A percentile compares a stretch with the other conserved stretches of the same genome.
These are phyloP conservation scores for Lepidium sativum DNA, from an alignment of 345 rosid species.

Conservation along the genomic window DNA sequence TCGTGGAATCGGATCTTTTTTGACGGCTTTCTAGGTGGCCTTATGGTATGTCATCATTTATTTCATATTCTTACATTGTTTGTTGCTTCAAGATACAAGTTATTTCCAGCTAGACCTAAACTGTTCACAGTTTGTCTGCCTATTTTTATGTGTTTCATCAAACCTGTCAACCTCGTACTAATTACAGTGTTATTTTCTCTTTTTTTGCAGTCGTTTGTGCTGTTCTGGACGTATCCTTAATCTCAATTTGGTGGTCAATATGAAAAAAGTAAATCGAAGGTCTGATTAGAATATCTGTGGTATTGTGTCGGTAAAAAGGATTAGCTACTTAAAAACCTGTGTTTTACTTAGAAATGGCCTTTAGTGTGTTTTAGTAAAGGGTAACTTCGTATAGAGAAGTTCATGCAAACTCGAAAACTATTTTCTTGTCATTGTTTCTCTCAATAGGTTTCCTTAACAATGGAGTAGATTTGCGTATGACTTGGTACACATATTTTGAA, in stretches of 20 bases:
- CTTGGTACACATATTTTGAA: slow-evolving; percentile 90
- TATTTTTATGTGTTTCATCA: background rate
- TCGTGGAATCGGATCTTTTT: slow-evolving; percentile 64
- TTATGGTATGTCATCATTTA: slow-evolving; percentile 45
- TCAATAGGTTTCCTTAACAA: slow-evolving; percentile 39
- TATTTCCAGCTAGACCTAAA: no score
- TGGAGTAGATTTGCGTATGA: slow-evolving; percentile 80
- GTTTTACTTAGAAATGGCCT: background rate
- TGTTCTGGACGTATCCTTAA: slow-evolving; percentile 91
- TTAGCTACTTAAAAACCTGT: background rate
- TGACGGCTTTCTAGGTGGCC: slow-evolving; percentile 88
- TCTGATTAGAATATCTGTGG: background rate
- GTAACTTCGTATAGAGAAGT: background rate
- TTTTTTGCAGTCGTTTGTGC: slow-evolving; percentile 91
- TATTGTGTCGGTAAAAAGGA: background rate
- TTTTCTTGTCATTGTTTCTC: background rate
- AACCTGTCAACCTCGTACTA: background rate
- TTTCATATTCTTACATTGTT: background rate
- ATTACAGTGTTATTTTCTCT: background rate
- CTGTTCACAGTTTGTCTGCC: no score
- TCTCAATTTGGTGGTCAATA: background rate
- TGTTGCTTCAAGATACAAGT: background rate
- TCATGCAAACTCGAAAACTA: background rate
- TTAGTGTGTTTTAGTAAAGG: background rate
- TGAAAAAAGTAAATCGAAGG: background rate